Percentiles rank a stretch among this genome's conserved stretches.
These are phyloP conservation scores for Starmerella floricola DNA, from an alignment of 805 yeast species.

Conservation along the genomic window DNA sequence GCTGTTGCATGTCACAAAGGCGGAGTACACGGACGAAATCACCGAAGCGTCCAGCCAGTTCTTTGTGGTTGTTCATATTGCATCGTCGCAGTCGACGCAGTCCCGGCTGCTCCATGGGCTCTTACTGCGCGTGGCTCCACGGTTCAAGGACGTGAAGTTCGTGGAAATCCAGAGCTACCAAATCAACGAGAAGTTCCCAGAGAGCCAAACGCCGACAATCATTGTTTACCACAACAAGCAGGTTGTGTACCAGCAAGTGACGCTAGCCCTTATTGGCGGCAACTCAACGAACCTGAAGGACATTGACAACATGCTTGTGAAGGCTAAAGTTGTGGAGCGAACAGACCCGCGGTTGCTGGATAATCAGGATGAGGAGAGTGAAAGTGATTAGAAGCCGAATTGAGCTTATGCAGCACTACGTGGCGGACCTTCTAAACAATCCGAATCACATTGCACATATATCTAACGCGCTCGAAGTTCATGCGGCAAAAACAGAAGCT, in stretches of 20 bases:
- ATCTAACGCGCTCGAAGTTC: no score
- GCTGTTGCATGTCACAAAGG: constrained; percentile 68
- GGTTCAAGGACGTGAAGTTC: constrained; percentile 72
- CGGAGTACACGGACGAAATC: constrained; percentile 76
- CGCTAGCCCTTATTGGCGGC: constrained; percentile 75
- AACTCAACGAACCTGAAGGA: constrained; percentile 58
- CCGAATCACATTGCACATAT: no score
- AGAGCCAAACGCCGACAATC: constrained; percentile 79
- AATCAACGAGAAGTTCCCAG: constrained; percentile 89
- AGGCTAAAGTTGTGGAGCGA: constrained; percentile 50
- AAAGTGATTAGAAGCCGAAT: no score
- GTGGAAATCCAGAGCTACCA: constrained; percentile 84
- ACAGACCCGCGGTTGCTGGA: constrained; percentile 54
- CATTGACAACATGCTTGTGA: constrained; percentile 59
- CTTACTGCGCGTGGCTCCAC: constrained; percentile 46
- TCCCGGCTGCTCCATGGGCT: constrained; percentile 56
- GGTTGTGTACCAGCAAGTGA: constrained; percentile 68
- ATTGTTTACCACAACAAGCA: constrained; percentile 68
- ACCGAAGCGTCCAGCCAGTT: constrained; percentile 61
- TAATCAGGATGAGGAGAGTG: constrained; percentile 29
- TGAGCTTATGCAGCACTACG: no score
- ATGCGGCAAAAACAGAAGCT: no score
- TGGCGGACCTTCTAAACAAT: no score
- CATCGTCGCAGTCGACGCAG: constrained; percentile 50
- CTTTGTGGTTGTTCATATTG: constrained; percentile 62